Evolutionary conservation across 176 grass and related monocot species (phyloP), one percentile per base, ranked within the genome.

Genomic region (Microstegium vimineum): DNA sequence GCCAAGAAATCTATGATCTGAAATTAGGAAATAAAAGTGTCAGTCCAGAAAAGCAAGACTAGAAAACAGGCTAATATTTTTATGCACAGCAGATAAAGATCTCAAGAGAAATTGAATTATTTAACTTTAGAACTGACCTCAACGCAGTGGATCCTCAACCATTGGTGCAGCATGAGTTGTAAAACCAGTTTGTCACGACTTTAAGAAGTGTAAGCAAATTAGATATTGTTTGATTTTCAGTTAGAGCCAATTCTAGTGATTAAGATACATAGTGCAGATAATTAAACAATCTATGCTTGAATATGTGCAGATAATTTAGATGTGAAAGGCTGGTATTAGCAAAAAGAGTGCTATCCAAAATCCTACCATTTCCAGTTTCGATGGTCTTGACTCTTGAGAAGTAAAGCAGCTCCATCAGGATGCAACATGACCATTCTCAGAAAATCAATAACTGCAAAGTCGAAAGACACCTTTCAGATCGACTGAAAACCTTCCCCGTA

Each of bases 1-100:
- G 93, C 92, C 32, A 99, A 31, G 0, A 83, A 87, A 94, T 99
- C 93, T 28, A 99, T 87, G 82, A 99, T 93, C 97, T 96, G 90
- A 35, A 78, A 87, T 71, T 78, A 60, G 38, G 64, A 73, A 83
- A 76, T 76, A 87, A 77, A 57, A 31, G 42, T 62, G 56, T 84
- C 42, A 76, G 33, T 61, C n/a, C 38, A 45, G 4, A 56, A 51
- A 74, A 76, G 30, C 11, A 25, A 71, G 0, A 56, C 2, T 31
- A 30, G 38, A 66, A 57, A 66, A 33, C 31, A 76, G n/a, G 22
- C 45, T 74, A 72, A 66, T 73, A 56, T 36, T 64, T 76, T 38
- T n/a, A 75, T 45, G 66, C 27, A 66, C 28, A 60, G 47, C 16
- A 40, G 52, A 88, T 38, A 15, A n/a, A n/a, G 6, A 78, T 41